phyloP scores from a whole-genome alignment of 345 rosid species.

The Excoecaria agallocha region DNA sequence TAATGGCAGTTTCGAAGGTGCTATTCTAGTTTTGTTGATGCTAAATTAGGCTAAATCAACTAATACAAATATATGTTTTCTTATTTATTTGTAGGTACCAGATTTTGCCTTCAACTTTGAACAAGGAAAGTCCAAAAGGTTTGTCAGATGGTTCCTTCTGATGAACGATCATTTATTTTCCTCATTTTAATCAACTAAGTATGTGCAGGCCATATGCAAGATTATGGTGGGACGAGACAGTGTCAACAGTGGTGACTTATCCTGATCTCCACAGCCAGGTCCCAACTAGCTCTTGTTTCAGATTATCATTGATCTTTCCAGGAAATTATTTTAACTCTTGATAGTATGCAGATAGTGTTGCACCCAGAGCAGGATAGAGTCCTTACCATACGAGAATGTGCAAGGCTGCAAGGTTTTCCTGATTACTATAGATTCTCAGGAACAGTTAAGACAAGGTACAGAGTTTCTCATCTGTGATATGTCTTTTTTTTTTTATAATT shows the following conservation, averaged over 20 bases:
- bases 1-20: not conserved
- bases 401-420: constrained; percentile 96
- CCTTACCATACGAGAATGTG: constrained; percentile 79
- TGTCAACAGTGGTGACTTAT: constrained; percentile 68
- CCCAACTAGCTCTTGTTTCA: constrained; percentile 14
- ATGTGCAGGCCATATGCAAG: constrained; percentile 72
- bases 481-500: too few relatives aligned
- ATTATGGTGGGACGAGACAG: constrained; percentile 97
- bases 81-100: constrained; percentile 55
- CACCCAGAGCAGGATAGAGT: constrained; percentile 97
- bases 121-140: constrained; percentile 90
- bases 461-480: not conserved
- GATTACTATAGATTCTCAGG: constrained; percentile 89
- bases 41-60: not conserved
- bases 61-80: constrained; percentile 6
- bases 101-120: constrained; percentile 58
- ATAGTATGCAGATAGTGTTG: constrained; percentile 43
- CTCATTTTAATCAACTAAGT: not conserved
- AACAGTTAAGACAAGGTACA: constrained; percentile 63
- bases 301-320: constrained; percentile 12
- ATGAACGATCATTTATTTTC: constrained; percentile 4
- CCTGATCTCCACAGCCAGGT: constrained; percentile 77
- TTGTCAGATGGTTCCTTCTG: constrained; percentile 17
- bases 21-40: constrained; percentile 5
- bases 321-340: constrained; percentile 11